Evolutionary conservation across 495 filamentous ascomycete genomes (phyloP), one percentile per base, ranked within the genome.

Genomic region (Penicillium crystallinum): DNA sequence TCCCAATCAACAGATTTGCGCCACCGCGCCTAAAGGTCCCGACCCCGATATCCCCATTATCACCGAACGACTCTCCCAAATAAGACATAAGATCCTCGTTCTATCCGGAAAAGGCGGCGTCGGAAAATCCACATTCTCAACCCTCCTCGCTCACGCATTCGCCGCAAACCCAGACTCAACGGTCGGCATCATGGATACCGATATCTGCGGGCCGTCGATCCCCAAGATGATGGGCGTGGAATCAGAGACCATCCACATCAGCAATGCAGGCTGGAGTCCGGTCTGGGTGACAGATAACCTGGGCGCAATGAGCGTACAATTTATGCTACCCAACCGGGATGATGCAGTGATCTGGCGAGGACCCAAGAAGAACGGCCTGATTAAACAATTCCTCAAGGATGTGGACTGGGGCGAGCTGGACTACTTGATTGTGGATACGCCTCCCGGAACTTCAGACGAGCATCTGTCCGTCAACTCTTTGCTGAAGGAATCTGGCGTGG

Each of bases 161-260:
- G 90, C 95, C 1, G 76, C 81, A 12, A 86, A 92, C 64, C 79
- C 83, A 2, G 81, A 82, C 9, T 82, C 70, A 17, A 88, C 83
- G 9, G 86, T 98, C 5, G 92, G 91, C 10, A 82, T 98, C 46
- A 95, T 96, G 88, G 93, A 98, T 63, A 92, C 92, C 1, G 93
- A 98, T 70, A 93, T 98, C 55, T 93, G 89, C 68, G 93, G 93
- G 0, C 93, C 93, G 0, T 87, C 81, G 42, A 96, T 97, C 50
- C 93, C 93, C 0, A 95, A 95, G 72, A 97, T 98, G 95, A 89
- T 98, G 82, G 93, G 95, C 17, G 92, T 96, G 2, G 90, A 96
- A 69, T 66, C 80, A 4, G 91, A 97, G 71, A 91, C 88, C 0
- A 95, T 98, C 27, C 95, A 97, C 65, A 79, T 95, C 21, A 89